These are phyloP conservation scores for Penicillium riverlandense DNA, from an alignment of 495 filamentous ascomycete genomes.

Conservation along the genomic window DNA sequence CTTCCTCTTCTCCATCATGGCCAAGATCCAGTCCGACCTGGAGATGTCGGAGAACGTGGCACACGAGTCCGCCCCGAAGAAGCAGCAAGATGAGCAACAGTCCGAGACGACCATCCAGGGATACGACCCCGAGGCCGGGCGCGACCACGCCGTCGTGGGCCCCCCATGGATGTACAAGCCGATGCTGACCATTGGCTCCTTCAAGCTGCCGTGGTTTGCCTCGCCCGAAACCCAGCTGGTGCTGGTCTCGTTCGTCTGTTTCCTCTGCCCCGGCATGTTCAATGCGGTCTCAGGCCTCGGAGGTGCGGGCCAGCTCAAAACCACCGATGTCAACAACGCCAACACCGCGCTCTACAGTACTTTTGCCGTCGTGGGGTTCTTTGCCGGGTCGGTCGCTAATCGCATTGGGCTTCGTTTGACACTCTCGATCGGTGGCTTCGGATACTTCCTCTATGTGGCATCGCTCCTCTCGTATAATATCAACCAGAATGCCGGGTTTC, in stretches of 20 bases:
- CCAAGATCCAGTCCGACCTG: no score
- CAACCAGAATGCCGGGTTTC: constrained; percentile 53
- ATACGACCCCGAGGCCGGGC: constrained; percentile 20
- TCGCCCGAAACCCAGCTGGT: constrained; percentile 68
- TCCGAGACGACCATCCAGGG: background rate
- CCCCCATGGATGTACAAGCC: constrained; percentile 65
- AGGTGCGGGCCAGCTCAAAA: constrained; percentile 58
- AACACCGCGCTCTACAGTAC: constrained; percentile 72
- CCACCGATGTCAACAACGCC: constrained; percentile 58
- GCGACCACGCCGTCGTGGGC: constrained; percentile 21
- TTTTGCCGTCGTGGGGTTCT: constrained; percentile 82
- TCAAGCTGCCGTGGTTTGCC: constrained; percentile 61
- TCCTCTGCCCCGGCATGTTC: constrained; percentile 83
- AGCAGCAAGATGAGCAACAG: background rate
- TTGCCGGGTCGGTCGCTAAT: constrained; percentile 74
- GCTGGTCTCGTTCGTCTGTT: constrained; percentile 78
- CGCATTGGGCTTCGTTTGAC: constrained; percentile 66
- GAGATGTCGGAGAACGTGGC: no score
- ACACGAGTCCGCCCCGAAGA: no score
- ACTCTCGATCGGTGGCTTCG: constrained; percentile 72
- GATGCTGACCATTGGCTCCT: constrained; percentile 42
- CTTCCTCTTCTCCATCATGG: no score
- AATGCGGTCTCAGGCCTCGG: constrained; percentile 73
- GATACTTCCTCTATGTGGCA: constrained; percentile 78
- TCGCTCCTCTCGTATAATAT: constrained; percentile 79